phyloP scores from a whole-genome alignment of 768 basidiomycete species.

The Tricholomella constricta region DNA sequence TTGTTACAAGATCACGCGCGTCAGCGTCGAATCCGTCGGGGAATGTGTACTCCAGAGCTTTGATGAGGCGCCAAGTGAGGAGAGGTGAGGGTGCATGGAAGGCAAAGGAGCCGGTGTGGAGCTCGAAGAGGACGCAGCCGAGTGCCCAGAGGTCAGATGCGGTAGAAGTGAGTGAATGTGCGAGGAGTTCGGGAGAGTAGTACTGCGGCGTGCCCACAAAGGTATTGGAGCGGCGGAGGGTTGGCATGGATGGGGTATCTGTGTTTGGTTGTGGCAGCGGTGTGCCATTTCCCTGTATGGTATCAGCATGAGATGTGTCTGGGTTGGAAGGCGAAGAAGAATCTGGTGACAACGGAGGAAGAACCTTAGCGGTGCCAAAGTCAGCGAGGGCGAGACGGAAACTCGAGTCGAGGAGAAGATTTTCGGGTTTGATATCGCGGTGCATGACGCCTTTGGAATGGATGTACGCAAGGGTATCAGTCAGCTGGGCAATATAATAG shows the following conservation, averaged over 20 bases:
- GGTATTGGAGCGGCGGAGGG: slow-evolving; percentile 47
- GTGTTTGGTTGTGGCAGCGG: no score
- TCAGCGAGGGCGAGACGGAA: slow-evolving; percentile 95
- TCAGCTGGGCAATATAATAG: slow-evolving; percentile 88
- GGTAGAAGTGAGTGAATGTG: slow-evolving; percentile 48
- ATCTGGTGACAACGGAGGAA: no score
- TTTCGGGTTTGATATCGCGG: slow-evolving; percentile 84
- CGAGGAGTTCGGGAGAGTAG: slow-evolving; percentile 83
- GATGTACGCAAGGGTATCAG: slow-evolving; percentile 89
- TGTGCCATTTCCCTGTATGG: no score
- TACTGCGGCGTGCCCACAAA: slow-evolving; percentile 94
- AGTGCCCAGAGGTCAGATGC: slow-evolving; percentile 91
- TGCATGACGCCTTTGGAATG: slow-evolving; percentile 90
- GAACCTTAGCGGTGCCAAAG: slow-evolving; percentile 89
- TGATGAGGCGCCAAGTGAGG: slow-evolving; percentile 93
- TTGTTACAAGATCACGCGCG: slow-evolving; percentile 78
- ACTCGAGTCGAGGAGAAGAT: slow-evolving; percentile 84
- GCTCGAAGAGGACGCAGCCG: slow-evolving; percentile 92
- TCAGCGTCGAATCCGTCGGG: slow-evolving; percentile 83
- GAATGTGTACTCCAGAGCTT: slow-evolving; percentile 82
- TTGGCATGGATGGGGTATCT: no score
- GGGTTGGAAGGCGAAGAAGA: not conserved
- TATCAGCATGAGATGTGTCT: not conserved
- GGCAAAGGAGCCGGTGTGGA: slow-evolving; percentile 88
- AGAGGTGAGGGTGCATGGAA: slow-evolving; percentile 93